phyloP scores from a whole-genome alignment of 169 alveolate species.

The Plasmodium malariae region DNA sequence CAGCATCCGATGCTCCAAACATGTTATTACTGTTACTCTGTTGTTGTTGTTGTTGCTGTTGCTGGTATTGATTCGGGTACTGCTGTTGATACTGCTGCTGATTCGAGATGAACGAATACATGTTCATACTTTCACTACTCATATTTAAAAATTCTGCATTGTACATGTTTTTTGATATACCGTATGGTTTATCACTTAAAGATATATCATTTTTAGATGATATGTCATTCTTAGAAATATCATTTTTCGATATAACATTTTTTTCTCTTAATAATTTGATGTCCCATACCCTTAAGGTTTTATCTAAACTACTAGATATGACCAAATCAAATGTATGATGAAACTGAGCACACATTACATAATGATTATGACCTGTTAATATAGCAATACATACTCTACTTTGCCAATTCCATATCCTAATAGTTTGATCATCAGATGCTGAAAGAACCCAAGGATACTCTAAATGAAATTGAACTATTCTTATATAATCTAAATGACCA shows the following conservation, averaged over 20 bases:
- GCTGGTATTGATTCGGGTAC: not conserved
- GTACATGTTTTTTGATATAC: slow-evolving; percentile 7
- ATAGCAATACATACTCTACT: slow-evolving; percentile 91
- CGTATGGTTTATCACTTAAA: slow-evolving; percentile 45
- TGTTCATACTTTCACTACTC: not conserved
- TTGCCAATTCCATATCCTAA: slow-evolving; percentile 98
- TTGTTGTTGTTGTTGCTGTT: slow-evolving; percentile 25
- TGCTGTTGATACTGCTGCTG: not conserved
- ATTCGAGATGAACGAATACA: slow-evolving; percentile 19
- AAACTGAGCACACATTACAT: slow-evolving; percentile 97
- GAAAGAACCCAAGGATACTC: slow-evolving; percentile 97
- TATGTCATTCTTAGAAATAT: not conserved
- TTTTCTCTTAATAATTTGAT: slow-evolving; percentile 94
- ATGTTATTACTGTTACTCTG: slow-evolving; percentile 36
- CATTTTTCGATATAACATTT: slow-evolving; percentile 81
- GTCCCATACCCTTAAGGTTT: slow-evolving; percentile 97
- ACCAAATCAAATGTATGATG: slow-evolving; percentile 95
- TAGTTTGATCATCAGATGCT: slow-evolving; percentile 96
- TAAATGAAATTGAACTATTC: slow-evolving; percentile 96
- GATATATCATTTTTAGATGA: not conserved
- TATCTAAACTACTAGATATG: slow-evolving; percentile 95
- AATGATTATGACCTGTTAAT: slow-evolving; percentile 97
- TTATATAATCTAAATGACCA: slow-evolving; percentile 97
- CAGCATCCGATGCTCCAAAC: slow-evolving; percentile 79
- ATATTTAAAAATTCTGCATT: slow-evolving; percentile 13